Conservation (phyloP, 2,329 filamentous ascomycete genomes). For the Colletotrichum liaoningense region DNA sequence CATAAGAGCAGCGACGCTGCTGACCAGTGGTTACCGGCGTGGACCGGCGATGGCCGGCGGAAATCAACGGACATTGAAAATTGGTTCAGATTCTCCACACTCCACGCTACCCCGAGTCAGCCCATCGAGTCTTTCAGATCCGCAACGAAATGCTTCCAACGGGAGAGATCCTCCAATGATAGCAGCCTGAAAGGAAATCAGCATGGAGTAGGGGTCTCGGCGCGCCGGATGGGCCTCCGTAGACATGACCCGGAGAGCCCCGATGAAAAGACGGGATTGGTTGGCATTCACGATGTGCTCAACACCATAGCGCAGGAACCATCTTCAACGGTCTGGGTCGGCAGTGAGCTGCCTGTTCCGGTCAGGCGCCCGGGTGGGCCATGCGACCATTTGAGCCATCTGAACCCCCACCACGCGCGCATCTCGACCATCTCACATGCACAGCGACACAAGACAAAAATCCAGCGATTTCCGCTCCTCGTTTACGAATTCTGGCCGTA, state of each 20-base stretch:
- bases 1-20: background rate
- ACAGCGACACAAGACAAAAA: conserved; percentile 3
- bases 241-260: conserved; percentile 22
- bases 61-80: conserved; percentile 9
- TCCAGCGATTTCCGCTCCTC: background rate
- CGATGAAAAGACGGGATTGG: conserved; percentile 14
- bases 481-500: background rate
- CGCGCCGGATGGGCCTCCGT: background rate
- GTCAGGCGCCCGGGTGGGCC: conserved; percentile 25
- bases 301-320: background rate
- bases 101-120: conserved; percentile 27
- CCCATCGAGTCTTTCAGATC: background rate
- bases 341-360: conserved; percentile 26
- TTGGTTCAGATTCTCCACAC: conserved; percentile 1
- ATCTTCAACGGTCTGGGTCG: conserved; percentile 23
- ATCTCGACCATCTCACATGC: conserved; percentile 30
- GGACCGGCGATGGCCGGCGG: conserved; percentile 15
- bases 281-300: background rate
- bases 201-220: conserved; percentile 14
- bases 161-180: conserved; percentile 12
- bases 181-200: conserved; percentile 1
- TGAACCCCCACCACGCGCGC: conserved; percentile 17
- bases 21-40: background rate
- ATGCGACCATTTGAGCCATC: conserved; percentile 1
- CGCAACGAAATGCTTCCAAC: background rate